Conservation (phyloP, 2,329 filamentous ascomycete species). For the Ciborinia camelliae region DNA sequence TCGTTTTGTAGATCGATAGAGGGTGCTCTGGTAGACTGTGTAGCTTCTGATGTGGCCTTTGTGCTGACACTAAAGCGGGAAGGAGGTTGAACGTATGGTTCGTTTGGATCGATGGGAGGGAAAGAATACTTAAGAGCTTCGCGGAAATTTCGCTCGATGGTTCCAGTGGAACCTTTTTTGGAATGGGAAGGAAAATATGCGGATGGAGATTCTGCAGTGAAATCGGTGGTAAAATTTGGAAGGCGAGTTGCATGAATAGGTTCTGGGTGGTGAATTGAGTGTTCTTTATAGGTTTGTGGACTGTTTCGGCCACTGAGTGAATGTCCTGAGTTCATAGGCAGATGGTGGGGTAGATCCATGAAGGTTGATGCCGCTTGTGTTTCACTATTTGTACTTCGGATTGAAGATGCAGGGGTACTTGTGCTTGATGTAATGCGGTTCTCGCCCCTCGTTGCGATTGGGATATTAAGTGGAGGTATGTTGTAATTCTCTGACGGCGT, state of each 20-base stretch:
- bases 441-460: conserved; percentile 46
- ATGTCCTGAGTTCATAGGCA: conserved; percentile 24
- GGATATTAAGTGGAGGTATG: conserved; percentile 54
- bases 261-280: conserved; percentile 5
- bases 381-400: conserved; percentile 31
- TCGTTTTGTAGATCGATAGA: conserved; percentile 19
- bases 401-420: conserved; percentile 29
- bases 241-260: neutral
- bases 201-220: neutral
- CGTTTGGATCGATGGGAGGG: conserved; percentile 18
- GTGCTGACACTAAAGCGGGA: conserved; percentile 38
- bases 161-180: conserved; percentile 23
- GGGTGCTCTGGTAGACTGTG: conserved; percentile 31
- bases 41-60: conserved; percentile 33
- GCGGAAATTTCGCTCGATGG: conserved; percentile 34
- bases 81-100: conserved; percentile 34
- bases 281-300: conserved; percentile 19
- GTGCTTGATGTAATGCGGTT: conserved; percentile 36
- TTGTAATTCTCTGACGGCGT: conserved; percentile 60
- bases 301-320: conserved; percentile 22
- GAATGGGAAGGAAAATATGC: conserved; percentile 13
- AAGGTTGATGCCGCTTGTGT: conserved; percentile 30
- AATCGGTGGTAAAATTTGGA: neutral
- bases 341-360: conserved; percentile 22
- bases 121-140: conserved; percentile 29